A percentile compares a stretch with the other conserved stretches of the same genome.
Evolutionary conservation across 2,329 filamentous ascomycete species (phyloP).

Genomic region (Simplicillium aogashimaense): DNA sequence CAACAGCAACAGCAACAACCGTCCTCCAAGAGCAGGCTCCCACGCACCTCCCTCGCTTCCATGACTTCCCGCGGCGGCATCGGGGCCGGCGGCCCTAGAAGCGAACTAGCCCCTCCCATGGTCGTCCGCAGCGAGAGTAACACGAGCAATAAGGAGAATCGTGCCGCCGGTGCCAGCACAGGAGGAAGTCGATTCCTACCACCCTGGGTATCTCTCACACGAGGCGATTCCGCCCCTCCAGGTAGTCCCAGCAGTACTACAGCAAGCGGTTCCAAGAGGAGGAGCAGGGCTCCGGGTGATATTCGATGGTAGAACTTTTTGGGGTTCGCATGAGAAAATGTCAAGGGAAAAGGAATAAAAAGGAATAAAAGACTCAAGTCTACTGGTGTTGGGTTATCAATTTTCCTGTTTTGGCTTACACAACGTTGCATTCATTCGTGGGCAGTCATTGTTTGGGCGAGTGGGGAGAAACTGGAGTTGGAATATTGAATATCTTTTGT

Average conservation of each 20-base stretch:
- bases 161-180: too few species aligned
- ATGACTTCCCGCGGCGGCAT: conserved; percentile 13
- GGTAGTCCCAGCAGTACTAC: neutral
- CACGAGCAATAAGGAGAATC: conserved; percentile 21
- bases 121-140: conserved; percentile 28
- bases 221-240: neutral
- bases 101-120: conserved; percentile 16
- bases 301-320: conserved; percentile 1
- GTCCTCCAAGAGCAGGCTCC: conserved; percentile 25
- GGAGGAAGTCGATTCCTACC: neutral
- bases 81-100: conserved; percentile 9
- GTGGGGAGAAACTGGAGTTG: too few species aligned
- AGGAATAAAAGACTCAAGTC: too few species aligned
- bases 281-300: conserved; percentile 3
- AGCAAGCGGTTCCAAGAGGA: conserved; percentile 1
- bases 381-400: too few species aligned
- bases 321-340: too few species aligned
- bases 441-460: too few species aligned
- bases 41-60: conserved; percentile 24
- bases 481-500: too few species aligned
- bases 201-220: neutral
- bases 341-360: too few species aligned
- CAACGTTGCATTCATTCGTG: too few species aligned
- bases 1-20: conserved; percentile 1
- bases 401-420: neutral